A percentile compares a stretch with the other conserved stretches of the same genome.
phyloP scores from a whole-genome alignment of 306 rosid species.

The Cucumis cinereus region DNA sequence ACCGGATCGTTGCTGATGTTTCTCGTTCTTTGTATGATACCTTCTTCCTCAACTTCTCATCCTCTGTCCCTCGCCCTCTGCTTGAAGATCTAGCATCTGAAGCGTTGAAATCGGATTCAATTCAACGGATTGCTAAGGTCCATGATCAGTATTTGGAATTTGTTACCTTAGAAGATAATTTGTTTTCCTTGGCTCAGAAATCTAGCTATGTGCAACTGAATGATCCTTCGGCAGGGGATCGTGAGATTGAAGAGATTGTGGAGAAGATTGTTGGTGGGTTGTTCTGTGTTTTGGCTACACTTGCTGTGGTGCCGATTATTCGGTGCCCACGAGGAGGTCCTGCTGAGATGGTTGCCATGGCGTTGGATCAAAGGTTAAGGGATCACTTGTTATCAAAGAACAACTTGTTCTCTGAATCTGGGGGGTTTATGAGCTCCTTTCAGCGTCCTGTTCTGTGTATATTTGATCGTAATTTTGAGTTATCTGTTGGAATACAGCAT shows the following conservation, averaged over 20 bases:
- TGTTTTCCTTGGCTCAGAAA: slow-evolving; percentile 72
- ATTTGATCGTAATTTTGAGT: slow-evolving; percentile 81
- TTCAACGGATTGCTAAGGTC: slow-evolving; percentile 56
- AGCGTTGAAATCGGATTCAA: slow-evolving; percentile 62
- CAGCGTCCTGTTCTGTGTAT: slow-evolving; percentile 88
- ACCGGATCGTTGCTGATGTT: slow-evolving; percentile 63
- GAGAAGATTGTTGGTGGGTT: slow-evolving; percentile 66
- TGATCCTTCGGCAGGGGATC: slow-evolving; percentile 89
- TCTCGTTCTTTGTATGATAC: slow-evolving; percentile 57
- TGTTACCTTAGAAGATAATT: slow-evolving; percentile 70
- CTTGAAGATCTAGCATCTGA: slow-evolving; percentile 87
- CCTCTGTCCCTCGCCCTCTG: slow-evolving; percentile 79
- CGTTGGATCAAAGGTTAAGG: slow-evolving; percentile 75
- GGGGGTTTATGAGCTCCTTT: slow-evolving; percentile 56
- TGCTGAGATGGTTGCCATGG: slow-evolving; percentile 90
- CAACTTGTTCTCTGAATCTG: slow-evolving; percentile 71
- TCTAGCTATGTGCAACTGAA: slow-evolving; percentile 64
- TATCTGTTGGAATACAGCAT: slow-evolving; percentile 85
- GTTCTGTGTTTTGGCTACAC: slow-evolving; percentile 80
- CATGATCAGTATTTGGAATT: slow-evolving; percentile 95
- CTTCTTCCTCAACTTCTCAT: slow-evolving; percentile 69
- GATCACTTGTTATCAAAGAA: slow-evolving; percentile 85
- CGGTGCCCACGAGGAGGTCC: slow-evolving; percentile 86
- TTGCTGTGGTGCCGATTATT: slow-evolving; percentile 73
- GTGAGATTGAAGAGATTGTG: slow-evolving; percentile 78